Evolutionary conservation across 768 basidiomycete species (phyloP), one percentile per base, ranked within the genome.

Genomic region (Cyclocybe aegerita): DNA sequence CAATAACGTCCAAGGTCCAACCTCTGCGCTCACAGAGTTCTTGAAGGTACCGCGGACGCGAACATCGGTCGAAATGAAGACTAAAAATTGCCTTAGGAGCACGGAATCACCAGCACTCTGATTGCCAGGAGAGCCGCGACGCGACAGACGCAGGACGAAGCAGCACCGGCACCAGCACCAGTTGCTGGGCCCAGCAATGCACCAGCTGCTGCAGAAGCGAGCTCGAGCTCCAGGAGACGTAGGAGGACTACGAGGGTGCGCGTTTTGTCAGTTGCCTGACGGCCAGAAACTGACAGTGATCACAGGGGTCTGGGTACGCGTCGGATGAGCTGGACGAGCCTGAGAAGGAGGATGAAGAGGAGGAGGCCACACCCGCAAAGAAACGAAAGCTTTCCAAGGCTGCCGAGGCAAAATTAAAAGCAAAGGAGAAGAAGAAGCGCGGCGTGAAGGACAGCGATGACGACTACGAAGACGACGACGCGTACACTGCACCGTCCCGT

Each of bases 11-110:
- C 81, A 86, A 9, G 91, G 92, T 0, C 91, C 92, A 2, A 82
- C 87, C 0, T 92, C 89, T 15, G 91, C 91, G 0, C 69, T 93
- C 9, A 92, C 91, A 33, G 88, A 90, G 55, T 93, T 88, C 57
- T 70, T 93, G 32, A 80, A 80, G 60, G 91, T 88, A 52, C 29
- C 72, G 66, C 17, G n/a, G 4, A 12, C 4, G 11, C 34, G 42
- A 7, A 35, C 3, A 9, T 17, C 14, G n/a, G 36, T 15, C 30
- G 9, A 35, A 15, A 35, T 9, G 12, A 29, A 12, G 10, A 15
- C 33, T 53, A 33, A 56, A 16, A 41, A 7, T 9, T 16, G 12
- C 12, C 37, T 34, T 50, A 80, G 79, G 73, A 70, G 42, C 68
- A 72, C 42, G 78, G 78, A 4, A 80, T 80, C 33, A 79, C 75